Evolutionary conservation across 495 filamentous ascomycete species (phyloP).

Genomic region (Aspergillus affinis): DNA sequence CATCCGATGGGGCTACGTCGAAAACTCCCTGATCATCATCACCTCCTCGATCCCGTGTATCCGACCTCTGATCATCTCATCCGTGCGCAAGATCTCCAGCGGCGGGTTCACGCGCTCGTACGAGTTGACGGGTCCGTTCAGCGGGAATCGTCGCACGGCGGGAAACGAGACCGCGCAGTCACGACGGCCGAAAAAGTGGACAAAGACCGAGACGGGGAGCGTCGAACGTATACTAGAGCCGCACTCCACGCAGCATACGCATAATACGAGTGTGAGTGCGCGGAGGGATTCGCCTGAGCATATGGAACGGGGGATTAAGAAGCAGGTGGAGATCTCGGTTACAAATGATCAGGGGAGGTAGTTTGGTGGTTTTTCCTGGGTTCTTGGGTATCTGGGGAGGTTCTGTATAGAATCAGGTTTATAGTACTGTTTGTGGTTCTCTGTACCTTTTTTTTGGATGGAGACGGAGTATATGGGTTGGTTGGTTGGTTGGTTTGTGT

Average conservation of each 20-base stretch:
- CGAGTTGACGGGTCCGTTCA: conserved; percentile 31
- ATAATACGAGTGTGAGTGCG: conserved; percentile 19
- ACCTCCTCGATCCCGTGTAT: conserved; percentile 38
- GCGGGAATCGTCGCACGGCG: conserved; percentile 13
- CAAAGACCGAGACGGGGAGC: conserved; percentile 27
- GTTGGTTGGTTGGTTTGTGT: no score
- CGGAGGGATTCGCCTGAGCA: conserved; percentile 18
- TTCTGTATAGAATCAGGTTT: no score
- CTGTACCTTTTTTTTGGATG: no score
- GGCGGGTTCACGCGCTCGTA: conserved; percentile 28
- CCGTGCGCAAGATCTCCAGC: conserved; percentile 40
- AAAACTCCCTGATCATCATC: conserved; percentile 37
- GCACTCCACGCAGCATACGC: background rate
- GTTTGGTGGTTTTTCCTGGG: no score
- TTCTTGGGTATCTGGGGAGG: no score
- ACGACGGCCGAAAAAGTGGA: conserved; percentile 4
- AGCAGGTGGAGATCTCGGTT: conserved; percentile 36
- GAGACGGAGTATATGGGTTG: no score
- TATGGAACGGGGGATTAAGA: conserved; percentile 26
- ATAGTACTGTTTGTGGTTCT: no score
- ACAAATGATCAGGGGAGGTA: background rate
- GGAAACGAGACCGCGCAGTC: conserved; percentile 21
- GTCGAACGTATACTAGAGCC: conserved; percentile 33
- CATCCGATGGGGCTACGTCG: conserved; percentile 37
- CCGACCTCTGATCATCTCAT: conserved; percentile 36